phyloP scores from a whole-genome alignment of 179 eudicot species.

The Vitellaria paradoxa region DNA sequence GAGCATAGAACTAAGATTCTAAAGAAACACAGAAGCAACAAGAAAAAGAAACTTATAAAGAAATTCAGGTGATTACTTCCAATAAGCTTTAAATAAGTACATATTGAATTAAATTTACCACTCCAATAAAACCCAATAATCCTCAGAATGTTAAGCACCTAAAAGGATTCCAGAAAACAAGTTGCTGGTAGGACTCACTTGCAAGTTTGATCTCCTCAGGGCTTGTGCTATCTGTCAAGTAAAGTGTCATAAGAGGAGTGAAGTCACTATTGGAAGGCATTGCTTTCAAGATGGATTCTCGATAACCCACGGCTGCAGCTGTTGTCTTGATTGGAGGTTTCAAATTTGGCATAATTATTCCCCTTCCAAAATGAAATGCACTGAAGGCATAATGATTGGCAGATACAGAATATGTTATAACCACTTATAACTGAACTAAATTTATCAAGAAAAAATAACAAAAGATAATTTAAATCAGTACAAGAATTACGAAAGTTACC shows the following conservation, averaged over 20 bases:
- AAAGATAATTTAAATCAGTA: not conserved
- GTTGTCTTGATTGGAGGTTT: slow-evolving; percentile 91
- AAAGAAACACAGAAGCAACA: not conserved
- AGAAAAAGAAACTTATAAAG: not conserved
- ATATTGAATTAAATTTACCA: not conserved
- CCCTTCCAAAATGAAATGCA: slow-evolving; percentile 68
- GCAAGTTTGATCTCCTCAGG: slow-evolving; percentile 88
- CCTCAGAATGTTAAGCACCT: not conserved
- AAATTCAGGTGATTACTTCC: not conserved
- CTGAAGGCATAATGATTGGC: slow-evolving; percentile 29
- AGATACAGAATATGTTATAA: not conserved
- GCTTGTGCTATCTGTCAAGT: slow-evolving; percentile 80
- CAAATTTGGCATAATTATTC: slow-evolving; percentile 87
- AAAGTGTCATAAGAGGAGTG: slow-evolving; percentile 94
- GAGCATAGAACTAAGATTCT: not conserved
- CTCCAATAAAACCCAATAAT: not conserved
- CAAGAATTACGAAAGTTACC: not conserved
- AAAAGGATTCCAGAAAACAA: not conserved
- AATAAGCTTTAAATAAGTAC: not conserved
- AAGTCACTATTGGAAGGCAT: slow-evolving; percentile 60
- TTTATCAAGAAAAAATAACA: not conserved
- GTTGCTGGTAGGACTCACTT: slow-evolving; percentile 45
- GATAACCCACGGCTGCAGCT: slow-evolving; percentile 77
- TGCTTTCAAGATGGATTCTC: slow-evolving; percentile 73
- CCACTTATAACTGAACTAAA: not conserved